Base-by-base conservation (phyloP, 1,139 yeast species). In the Magnusiomyces paraingens region DNA sequence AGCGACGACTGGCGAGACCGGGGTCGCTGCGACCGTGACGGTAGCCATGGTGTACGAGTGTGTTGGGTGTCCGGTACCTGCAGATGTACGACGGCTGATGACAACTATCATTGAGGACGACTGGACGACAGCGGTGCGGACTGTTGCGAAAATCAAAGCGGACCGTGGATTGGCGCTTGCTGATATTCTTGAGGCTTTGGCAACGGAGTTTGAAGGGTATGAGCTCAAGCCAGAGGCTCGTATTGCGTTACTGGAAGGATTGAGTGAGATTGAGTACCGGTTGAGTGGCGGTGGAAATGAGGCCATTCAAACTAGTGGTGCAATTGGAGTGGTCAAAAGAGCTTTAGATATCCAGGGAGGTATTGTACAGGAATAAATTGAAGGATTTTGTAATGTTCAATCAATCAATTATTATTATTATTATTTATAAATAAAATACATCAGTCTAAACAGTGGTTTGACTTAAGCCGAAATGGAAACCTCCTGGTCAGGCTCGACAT, bases 51-150 rank as follows among this genome's bases (percentile, higher is more conserved):
- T 94, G 40, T 94, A 88, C 68, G 96, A 91, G 62, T 91, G 98
- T 69, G 84, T 94, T 50, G 99, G 99, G 2, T 91, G 95, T 0
- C 98, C 99, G 1, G 86, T 86, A 61, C 99, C 99, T 0, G 78
- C 76, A 49, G 97, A 91, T 62, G 78, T 93, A 38, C 87, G 86
- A 63, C 74, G 82, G 0, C 83, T 89, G 11, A 73, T 93, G 58
- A 84, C 85, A 60, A 79, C 93, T 6, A 82, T 93, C 39, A 73
- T 94, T 66, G 83, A 82, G 61, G 95, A 89, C 58, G 96, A 90
- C 65, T 91, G 97, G 95, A 79, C 87, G 20, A 82, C 91, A 2
- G 81, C 95, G 0, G 79, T 79, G 63, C 71, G 77, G 46, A 85
- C 95, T 1, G 73, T 91, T 62, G 76, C 76, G 21, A 76, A 74